A percentile compares a stretch with the other conserved stretches of the same genome.
These are phyloP conservation scores for Rhodotorula sphaerocarpa DNA, from an alignment of 768 basidiomycete species.

Conservation along the genomic window DNA sequence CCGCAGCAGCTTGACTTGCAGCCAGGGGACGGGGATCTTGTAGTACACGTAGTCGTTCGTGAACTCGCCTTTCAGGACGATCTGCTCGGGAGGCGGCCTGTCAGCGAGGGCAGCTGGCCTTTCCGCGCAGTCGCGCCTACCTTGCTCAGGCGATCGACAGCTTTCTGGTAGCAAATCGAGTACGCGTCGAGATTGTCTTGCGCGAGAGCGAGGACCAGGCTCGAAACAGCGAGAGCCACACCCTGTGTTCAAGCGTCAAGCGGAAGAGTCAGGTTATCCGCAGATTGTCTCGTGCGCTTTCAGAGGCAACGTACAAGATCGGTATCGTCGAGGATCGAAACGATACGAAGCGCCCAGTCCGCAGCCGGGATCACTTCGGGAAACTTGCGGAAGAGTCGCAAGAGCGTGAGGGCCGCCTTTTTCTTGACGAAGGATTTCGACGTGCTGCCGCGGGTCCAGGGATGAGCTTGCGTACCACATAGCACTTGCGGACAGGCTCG, in stretches of 20 bases:
- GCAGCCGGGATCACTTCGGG: constrained; percentile 83
- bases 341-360: constrained; percentile 92
- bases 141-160: constrained; percentile 76
- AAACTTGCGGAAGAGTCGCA: constrained; percentile 90
- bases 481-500: too few species aligned
- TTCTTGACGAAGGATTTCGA: constrained; percentile 95
- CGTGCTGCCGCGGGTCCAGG: constrained; percentile 53
- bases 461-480: not conserved
- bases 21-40: constrained; percentile 93
- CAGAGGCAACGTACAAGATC: constrained; percentile 55
- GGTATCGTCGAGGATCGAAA: constrained; percentile 88
- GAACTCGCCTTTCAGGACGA: constrained; percentile 85
- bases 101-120: not conserved
- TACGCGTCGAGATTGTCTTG: constrained; percentile 87
- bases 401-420: constrained; percentile 88
- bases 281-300: too few species aligned
- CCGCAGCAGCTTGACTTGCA: constrained; percentile 89
- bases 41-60: constrained; percentile 88
- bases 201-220: constrained; percentile 83
- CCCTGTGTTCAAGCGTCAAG: constrained; percentile 53
- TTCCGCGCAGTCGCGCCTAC: too few species aligned
- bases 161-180: constrained; percentile 86
- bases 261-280: too few species aligned
- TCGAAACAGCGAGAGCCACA: constrained; percentile 88
- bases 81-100: constrained; percentile 47